phyloP scores from a whole-genome alignment of 202 grass and related monocot species.

The Panicum virgatum region DNA sequence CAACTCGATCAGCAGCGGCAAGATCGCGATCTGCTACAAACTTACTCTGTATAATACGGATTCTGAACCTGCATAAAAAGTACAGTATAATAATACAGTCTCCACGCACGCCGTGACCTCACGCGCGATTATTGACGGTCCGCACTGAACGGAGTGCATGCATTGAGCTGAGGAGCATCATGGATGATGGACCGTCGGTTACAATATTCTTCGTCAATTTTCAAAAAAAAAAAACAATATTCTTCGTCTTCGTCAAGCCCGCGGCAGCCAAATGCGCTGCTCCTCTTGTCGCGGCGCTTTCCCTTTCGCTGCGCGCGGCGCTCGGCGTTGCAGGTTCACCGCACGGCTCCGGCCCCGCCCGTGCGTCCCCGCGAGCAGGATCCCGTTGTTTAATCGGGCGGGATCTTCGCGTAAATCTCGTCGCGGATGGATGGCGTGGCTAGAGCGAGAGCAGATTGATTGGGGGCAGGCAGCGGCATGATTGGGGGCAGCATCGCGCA shows the following conservation, averaged over 20 bases:
- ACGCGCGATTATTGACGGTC: not conserved
- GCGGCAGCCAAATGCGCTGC: too few relatives aligned
- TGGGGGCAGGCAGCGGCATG: not conserved
- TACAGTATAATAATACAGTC: not conserved
- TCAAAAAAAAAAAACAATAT: too few relatives aligned
- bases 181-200: too few relatives aligned
- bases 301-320: too few relatives aligned
- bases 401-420: too few relatives aligned
- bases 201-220: too few relatives aligned
- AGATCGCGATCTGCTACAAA: constrained; percentile 3
- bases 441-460: too few relatives aligned
- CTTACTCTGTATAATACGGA: not conserved
- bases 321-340: constrained; percentile 21
- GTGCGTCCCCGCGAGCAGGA: not conserved
- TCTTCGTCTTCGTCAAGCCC: too few relatives aligned
- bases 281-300: too few relatives aligned
- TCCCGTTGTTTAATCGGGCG: not conserved
- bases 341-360: constrained; percentile 4
- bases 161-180: not conserved
- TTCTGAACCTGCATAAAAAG: not conserved
- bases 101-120: constrained; percentile 27
- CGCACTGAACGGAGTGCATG: not conserved
- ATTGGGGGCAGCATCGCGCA: not conserved
- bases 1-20: not conserved
- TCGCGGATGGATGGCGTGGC: too few relatives aligned